Evolutionary conservation across 768 basidiomycete genomes (phyloP).

Genomic region (Boletus rufocinnamomeus): DNA sequence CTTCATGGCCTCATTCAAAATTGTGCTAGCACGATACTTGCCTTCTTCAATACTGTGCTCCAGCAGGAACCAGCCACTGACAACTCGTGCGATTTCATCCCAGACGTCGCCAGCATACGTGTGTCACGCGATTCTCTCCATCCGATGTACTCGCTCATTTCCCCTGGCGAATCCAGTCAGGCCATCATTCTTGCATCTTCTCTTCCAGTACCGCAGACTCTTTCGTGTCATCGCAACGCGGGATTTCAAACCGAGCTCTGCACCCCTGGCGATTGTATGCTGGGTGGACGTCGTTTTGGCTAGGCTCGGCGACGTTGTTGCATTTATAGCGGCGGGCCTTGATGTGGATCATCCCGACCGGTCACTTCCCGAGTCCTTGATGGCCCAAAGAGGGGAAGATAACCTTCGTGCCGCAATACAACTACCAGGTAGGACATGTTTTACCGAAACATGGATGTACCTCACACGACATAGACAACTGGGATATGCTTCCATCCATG

Average conservation of each 20-base stretch:
- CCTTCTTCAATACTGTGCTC: constrained; percentile 32
- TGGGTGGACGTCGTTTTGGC: constrained; percentile 67
- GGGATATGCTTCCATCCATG: constrained; percentile 47
- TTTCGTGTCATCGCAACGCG: constrained; percentile 48
- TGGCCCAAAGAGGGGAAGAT: constrained; percentile 49
- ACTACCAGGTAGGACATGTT: constrained; percentile 54
- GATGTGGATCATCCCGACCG: constrained; percentile 10
- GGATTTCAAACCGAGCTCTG: constrained; percentile 25
- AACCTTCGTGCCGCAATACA: constrained; percentile 61
- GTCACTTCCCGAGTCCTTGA: constrained; percentile 33
- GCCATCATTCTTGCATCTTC: constrained; percentile 32
- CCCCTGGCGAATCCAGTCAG: constrained; percentile 28
- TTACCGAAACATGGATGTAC: background rate
- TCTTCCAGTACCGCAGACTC: constrained; percentile 55
- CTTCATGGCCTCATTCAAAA: constrained; percentile 37
- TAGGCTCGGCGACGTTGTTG: constrained; percentile 45
- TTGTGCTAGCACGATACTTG: constrained; percentile 37
- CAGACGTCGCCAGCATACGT: constrained; percentile 24
- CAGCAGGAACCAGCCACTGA: constrained; percentile 6
- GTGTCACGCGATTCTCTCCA: constrained; percentile 2
- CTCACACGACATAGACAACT: constrained; percentile 46
- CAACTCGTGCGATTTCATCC: constrained; percentile 9
- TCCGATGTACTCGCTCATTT: constrained; percentile 9
- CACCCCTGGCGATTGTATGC: constrained; percentile 47
- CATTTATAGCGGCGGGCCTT: constrained; percentile 34